A percentile compares a stretch with the other conserved stretches of the same genome.
Conservation (phyloP, 768 basidiomycete species). For the Candolleomyces eurysporus region DNA sequence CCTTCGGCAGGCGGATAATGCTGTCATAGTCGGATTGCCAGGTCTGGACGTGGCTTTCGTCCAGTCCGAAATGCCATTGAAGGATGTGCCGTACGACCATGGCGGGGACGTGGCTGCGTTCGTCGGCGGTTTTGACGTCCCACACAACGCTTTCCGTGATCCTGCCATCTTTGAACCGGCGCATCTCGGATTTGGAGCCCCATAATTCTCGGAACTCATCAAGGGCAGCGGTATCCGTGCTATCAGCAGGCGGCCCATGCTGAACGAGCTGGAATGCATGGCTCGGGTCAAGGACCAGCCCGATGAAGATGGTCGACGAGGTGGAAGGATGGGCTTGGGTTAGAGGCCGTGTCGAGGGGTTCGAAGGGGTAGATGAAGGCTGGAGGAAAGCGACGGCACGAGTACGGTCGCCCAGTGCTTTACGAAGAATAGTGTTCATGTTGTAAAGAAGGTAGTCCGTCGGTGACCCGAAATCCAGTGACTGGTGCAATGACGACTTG, state of each 20-base stretch:
- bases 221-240: constrained; percentile 46
- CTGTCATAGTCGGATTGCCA: constrained; percentile 62
- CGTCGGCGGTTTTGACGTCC: constrained; percentile 81
- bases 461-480: constrained; percentile 60
- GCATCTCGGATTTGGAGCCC: constrained; percentile 89
- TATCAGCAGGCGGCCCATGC: constrained; percentile 80
- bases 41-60: constrained; percentile 45
- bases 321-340: constrained; percentile 56
- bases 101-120: constrained; percentile 73
- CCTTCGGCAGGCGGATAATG: constrained; percentile 56
- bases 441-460: constrained; percentile 54
- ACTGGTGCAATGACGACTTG: constrained; percentile 40
- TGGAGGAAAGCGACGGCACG: constrained; percentile 59
- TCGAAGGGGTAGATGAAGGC: not conserved
- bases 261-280: constrained; percentile 86
- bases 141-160: constrained; percentile 96
- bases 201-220: constrained; percentile 79
- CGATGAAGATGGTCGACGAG: constrained; percentile 58
- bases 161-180: constrained; percentile 94
- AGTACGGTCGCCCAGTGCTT: constrained; percentile 73
- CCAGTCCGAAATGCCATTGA: constrained; percentile 70
- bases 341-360: constrained; percentile 37
- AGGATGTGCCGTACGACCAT: constrained; percentile 77
- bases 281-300: constrained; percentile 69
- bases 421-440: constrained; percentile 48